These are phyloP conservation scores for Sanguinoderma infundibulare DNA, from an alignment of 1,284 basidiomycete genomes.

Conservation along the genomic window DNA sequence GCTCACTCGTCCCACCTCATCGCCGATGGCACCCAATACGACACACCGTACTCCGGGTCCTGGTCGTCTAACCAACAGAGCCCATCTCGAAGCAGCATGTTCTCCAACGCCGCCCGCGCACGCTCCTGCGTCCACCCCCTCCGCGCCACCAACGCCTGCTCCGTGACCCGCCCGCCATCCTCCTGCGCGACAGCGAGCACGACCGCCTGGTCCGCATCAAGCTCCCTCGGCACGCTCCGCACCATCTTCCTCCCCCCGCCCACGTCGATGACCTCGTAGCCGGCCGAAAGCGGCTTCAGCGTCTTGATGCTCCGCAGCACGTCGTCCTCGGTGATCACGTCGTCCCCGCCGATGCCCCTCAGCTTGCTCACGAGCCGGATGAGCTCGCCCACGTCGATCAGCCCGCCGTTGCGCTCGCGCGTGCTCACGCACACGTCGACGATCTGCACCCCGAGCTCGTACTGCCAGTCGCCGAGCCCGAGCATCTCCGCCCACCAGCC, in stretches of 20 bases:
- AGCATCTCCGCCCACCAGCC: slow-evolving; percentile 91
- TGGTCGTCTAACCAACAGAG: slow-evolving; percentile 95
- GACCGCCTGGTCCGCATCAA: slow-evolving; percentile 82
- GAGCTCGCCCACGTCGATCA: slow-evolving; percentile 90
- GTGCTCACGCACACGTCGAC: slow-evolving; percentile 96
- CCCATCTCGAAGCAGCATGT: slow-evolving; percentile 90
- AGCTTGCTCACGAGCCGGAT: slow-evolving; percentile 79
- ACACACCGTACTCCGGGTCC: slow-evolving; percentile 61
- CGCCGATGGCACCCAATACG: slow-evolving; percentile 85
- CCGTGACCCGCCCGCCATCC: slow-evolving; percentile 67
- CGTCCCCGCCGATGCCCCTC: slow-evolving; percentile 68
- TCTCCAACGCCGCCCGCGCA: slow-evolving; percentile 80
- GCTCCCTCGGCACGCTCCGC: slow-evolving; percentile 73
- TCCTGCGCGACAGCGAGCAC: slow-evolving; percentile 78
- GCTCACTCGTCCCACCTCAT: slow-evolving; percentile 75
- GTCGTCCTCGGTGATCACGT: slow-evolving; percentile 82
- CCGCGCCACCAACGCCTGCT: slow-evolving; percentile 56
- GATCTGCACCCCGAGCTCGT: slow-evolving; percentile 95
- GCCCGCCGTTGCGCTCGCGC: slow-evolving; percentile 86
- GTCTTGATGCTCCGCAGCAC: slow-evolving; percentile 87
- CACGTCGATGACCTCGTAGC: slow-evolving; percentile 84
- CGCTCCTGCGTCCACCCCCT: slow-evolving; percentile 84
- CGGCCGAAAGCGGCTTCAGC: slow-evolving; percentile 85
- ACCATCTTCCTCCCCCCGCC: slow-evolving; percentile 71
- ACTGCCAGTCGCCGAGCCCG: slow-evolving; percentile 92